Evolutionary conservation across 2,329 filamentous ascomycete genomes (phyloP).

Genomic region (Massarina eburnea): DNA sequence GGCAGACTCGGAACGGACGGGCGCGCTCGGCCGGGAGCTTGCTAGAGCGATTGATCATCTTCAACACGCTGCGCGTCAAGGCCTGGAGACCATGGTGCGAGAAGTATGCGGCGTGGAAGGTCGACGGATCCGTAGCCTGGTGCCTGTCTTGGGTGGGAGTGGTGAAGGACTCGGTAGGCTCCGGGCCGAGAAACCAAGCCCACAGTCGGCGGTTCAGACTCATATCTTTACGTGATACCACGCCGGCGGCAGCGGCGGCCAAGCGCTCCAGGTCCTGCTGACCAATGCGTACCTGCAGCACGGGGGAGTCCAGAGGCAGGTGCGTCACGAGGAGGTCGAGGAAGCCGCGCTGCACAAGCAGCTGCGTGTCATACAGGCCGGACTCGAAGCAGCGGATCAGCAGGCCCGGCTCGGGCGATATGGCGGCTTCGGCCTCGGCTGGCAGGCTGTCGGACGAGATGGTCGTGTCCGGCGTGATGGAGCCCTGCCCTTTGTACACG

Average conservation of each 20-base stretch:
- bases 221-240: conserved; percentile 92
- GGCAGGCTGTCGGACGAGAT: conserved; percentile 41
- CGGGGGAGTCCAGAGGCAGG: conserved; percentile 78
- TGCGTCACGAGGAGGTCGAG: conserved; percentile 90
- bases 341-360: conserved; percentile 91
- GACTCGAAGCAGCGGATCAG: conserved; percentile 90
- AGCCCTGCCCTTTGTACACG: conserved; percentile 16
- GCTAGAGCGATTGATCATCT: conserved; percentile 67
- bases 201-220: conserved; percentile 92
- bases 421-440: conserved; percentile 64
- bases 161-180: conserved; percentile 41
- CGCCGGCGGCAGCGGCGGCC: conserved; percentile 78
- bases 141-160: conserved; percentile 53
- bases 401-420: conserved; percentile 86
- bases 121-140: conserved; percentile 34
- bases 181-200: conserved; percentile 92
- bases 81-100: conserved; percentile 74
- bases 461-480: conserved; percentile 14
- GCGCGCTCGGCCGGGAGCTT: conserved; percentile 67
- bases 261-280: conserved; percentile 77
- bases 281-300: conserved; percentile 75
- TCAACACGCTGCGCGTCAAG: conserved; percentile 72
- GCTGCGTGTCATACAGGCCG: conserved; percentile 81
- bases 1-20: conserved; percentile 83
- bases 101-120: conserved; percentile 70